Conservation (phyloP, 176 grass and related monocot genomes). For the Carex kokanica region DNA sequence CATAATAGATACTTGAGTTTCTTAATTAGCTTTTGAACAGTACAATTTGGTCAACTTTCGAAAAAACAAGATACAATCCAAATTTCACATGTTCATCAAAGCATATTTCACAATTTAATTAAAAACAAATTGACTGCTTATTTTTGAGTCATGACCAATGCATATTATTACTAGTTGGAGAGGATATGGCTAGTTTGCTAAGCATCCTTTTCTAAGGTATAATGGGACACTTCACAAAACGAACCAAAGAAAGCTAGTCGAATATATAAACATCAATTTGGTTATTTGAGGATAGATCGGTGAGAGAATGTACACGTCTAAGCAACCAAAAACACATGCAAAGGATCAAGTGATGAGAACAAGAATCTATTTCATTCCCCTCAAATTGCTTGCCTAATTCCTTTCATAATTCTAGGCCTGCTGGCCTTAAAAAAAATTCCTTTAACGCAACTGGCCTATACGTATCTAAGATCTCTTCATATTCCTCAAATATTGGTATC, state of each 20-base stretch:
- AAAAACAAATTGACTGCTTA: not conserved
- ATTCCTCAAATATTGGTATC: constrained; percentile 20
- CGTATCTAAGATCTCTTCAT: constrained; percentile 10
- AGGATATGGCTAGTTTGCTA: not conserved
- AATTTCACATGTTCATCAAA: not conserved
- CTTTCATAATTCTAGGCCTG: not conserved
- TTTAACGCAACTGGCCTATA: constrained; percentile 2
- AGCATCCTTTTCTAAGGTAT: not conserved
- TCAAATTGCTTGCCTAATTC: not conserved
- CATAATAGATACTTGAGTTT: not conserved
- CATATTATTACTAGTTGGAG: not conserved
- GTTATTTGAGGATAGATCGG: not conserved
- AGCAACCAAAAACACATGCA: constrained; percentile 17
- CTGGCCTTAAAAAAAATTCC: not conserved
- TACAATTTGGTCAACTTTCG: not conserved
- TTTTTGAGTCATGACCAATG: not conserved
- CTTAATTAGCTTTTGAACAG: not conserved
- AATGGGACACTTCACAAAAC: not conserved
- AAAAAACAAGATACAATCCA: not conserved
- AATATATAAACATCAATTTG: constrained; percentile 17
- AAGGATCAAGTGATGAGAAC: constrained; percentile 8
- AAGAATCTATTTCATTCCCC: not conserved
- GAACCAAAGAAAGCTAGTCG: not conserved
- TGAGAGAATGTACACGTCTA: constrained; percentile 8
- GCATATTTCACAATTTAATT: not conserved